These are phyloP conservation scores for Lactifluus echinatus DNA, from an alignment of 768 basidiomycete species.

Conservation along the genomic window DNA sequence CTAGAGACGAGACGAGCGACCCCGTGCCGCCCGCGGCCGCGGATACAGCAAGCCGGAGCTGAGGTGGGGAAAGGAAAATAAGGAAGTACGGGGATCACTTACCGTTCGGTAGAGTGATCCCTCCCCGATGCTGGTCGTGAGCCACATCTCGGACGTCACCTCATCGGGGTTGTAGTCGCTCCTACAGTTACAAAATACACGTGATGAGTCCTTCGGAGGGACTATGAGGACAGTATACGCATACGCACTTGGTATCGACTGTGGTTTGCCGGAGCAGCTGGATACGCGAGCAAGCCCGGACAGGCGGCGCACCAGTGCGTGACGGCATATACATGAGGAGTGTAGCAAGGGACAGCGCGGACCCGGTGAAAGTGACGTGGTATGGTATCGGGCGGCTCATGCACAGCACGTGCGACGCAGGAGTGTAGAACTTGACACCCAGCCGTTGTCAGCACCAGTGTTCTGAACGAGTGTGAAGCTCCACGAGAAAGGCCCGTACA, in stretches of 20 bases:
- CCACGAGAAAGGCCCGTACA: background rate
- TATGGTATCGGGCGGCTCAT: constrained; percentile 57
- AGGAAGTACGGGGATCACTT: too few relatives aligned
- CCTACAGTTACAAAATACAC: background rate
- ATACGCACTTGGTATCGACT: constrained; percentile 49
- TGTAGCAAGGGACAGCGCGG: constrained; percentile 45
- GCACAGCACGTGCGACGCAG: constrained; percentile 51
- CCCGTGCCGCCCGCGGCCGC: background rate
- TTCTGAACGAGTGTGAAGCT: background rate
- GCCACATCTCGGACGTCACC: constrained; percentile 16
- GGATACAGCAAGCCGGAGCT: background rate
- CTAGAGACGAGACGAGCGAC: constrained; percentile 4
- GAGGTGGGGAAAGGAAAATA: too few relatives aligned
- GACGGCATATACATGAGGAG: constrained; percentile 55
- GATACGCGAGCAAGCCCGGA: constrained; percentile 39
- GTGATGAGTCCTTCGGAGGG: background rate
- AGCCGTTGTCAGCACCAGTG: background rate
- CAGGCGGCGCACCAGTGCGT: constrained; percentile 23
- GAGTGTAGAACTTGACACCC: constrained; percentile 38
- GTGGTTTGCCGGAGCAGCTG: constrained; percentile 58
- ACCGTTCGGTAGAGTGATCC: constrained; percentile 9
- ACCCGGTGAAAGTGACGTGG: constrained; percentile 51
- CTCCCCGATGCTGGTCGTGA: constrained; percentile 5
- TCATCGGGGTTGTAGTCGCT: background rate
- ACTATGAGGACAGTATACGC: background rate